Conservation (phyloP, 306 rosid genomes). For the Trifolium dubium region DNA sequence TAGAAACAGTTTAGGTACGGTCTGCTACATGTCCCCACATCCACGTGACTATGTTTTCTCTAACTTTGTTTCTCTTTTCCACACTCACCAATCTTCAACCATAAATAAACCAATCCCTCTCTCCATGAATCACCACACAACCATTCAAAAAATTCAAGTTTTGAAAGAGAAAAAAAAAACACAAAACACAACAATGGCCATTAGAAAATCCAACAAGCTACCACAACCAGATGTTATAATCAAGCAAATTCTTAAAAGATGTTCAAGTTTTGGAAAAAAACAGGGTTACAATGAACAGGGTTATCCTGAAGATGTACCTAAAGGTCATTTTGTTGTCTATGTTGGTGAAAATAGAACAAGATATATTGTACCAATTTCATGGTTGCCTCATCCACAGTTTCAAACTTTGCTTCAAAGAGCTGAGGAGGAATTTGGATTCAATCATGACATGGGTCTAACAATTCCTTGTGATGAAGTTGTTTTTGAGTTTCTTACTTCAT, state of each 20-base stretch:
- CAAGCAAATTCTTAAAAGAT: slow-evolving; percentile 66
- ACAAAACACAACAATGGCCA: slow-evolving; percentile 50
- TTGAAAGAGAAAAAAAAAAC: background rate
- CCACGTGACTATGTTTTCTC: slow-evolving; percentile 66
- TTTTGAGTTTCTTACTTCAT: slow-evolving; percentile 61
- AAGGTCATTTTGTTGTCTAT: slow-evolving; percentile 86
- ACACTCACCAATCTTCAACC: slow-evolving; percentile 31
- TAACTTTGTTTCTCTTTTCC: slow-evolving; percentile 19
- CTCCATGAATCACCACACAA: slow-evolving; percentile 28
- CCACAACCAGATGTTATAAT: slow-evolving; percentile 62
- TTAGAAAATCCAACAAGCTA: slow-evolving; percentile 56
- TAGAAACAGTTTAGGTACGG: slow-evolving; percentile 36
- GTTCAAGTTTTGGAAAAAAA: slow-evolving; percentile 79
- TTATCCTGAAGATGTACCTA: slow-evolving; percentile 80
- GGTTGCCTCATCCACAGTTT: slow-evolving; percentile 74
- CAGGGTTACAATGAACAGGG: slow-evolving; percentile 50
- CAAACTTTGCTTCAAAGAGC: slow-evolving; percentile 72
- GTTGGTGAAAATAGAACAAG: slow-evolving; percentile 85
- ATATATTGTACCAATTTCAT: slow-evolving; percentile 75
- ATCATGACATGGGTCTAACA: slow-evolving; percentile 78
- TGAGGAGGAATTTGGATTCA: slow-evolving; percentile 87
- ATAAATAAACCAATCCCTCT: slow-evolving; percentile 54
- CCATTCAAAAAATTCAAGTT: slow-evolving; percentile 1
- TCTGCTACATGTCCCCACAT: slow-evolving; percentile 65
- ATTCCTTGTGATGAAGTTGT: slow-evolving; percentile 83